A percentile compares a stretch with the other conserved stretches of the same genome.
phyloP scores from a whole-genome alignment of 1,139 yeast genomes.

The Hemisphaericaspora subhashii region DNA sequence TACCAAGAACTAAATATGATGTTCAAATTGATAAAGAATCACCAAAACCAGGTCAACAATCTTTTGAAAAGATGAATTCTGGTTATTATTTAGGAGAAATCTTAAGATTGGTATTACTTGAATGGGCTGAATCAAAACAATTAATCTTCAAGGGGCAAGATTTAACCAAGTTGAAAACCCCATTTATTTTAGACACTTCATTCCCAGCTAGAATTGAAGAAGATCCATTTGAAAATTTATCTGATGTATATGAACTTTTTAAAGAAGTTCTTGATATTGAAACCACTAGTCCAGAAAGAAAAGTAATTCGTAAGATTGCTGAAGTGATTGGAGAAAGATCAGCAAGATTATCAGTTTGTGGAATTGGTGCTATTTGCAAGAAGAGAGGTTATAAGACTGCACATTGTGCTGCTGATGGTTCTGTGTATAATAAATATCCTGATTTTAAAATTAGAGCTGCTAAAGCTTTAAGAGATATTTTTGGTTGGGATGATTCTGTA shows the following conservation, averaged over 20 bases:
- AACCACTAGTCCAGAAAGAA: slow-evolving; percentile 78
- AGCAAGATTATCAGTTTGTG: slow-evolving; percentile 90
- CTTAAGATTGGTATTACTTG: slow-evolving; percentile 76
- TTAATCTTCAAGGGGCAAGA: slow-evolving; percentile 71
- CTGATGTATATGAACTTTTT: slow-evolving; percentile 72
- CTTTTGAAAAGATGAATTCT: slow-evolving; percentile 96
- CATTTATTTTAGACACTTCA: slow-evolving; percentile 84
- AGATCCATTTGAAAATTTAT: slow-evolving; percentile 85
- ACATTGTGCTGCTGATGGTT: slow-evolving; percentile 96
- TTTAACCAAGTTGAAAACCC: slow-evolving; percentile 51
- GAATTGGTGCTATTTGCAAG: slow-evolving; percentile 91
- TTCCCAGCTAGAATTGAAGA: slow-evolving; percentile 85
- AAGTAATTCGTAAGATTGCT: slow-evolving; percentile 77
- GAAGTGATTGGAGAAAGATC: slow-evolving; percentile 91
- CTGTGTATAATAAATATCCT: slow-evolving; percentile 92
- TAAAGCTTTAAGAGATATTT: slow-evolving; percentile 82
- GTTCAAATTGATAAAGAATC: slow-evolving; percentile 75
- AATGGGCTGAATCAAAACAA: slow-evolving; percentile 60
- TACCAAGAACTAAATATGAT: slow-evolving; percentile 93
- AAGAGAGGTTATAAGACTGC: slow-evolving; percentile 79
- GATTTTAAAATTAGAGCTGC: slow-evolving; percentile 89
- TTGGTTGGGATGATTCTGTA: slow-evolving; percentile 62
- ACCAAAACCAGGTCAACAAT: slow-evolving; percentile 96
- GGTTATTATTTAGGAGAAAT: slow-evolving; percentile 96
- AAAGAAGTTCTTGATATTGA: slow-evolving; percentile 54